Percentiles rank a stretch among this genome's conserved stretches.
Evolutionary conservation across 2,329 filamentous ascomycete species (phyloP).

Genomic region (Verticillium isaacii): DNA sequence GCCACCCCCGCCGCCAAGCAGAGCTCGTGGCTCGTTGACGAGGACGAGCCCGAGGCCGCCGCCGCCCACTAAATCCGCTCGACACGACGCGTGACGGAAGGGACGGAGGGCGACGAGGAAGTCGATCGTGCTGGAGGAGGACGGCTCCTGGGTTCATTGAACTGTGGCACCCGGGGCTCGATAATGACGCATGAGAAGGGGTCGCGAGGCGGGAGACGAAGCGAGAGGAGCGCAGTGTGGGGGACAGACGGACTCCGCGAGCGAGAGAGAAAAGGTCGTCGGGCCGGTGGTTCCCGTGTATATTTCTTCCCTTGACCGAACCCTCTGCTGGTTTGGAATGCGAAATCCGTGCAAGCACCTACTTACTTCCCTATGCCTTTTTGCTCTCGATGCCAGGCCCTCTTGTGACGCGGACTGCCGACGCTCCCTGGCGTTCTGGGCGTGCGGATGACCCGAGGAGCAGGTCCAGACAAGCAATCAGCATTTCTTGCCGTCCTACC

Average conservation of each 20-base stretch:
- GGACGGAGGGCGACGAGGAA: background rate
- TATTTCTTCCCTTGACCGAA: conserved; percentile 3
- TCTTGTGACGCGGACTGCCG: background rate
- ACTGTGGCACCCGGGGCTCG: background rate
- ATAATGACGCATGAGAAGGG: background rate
- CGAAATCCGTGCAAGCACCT: conserved; percentile 2
- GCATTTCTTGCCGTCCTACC: too few relatives aligned
- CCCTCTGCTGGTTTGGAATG: conserved; percentile 3
- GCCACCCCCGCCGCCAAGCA: conserved; percentile 39
- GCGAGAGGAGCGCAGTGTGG: background rate
- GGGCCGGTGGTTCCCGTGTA: conserved; percentile 1
- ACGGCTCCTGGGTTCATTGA: background rate
- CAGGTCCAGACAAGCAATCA: too few relatives aligned
- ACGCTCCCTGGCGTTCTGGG: background rate
- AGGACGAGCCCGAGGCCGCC: conserved; percentile 45
- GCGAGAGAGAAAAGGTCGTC: conserved; percentile 1
- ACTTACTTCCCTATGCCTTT: background rate
- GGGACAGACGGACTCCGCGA: background rate
- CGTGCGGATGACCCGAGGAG: too few relatives aligned
- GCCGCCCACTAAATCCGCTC: conserved; percentile 38
- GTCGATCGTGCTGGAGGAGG: background rate
- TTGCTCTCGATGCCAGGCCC: background rate
- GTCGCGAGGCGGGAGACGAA: background rate
- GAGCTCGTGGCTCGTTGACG: conserved; percentile 71
- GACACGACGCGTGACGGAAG: background rate